These are phyloP conservation scores for Citrus medica DNA, from an alignment of 345 rosid genomes.

Conservation along the genomic window DNA sequence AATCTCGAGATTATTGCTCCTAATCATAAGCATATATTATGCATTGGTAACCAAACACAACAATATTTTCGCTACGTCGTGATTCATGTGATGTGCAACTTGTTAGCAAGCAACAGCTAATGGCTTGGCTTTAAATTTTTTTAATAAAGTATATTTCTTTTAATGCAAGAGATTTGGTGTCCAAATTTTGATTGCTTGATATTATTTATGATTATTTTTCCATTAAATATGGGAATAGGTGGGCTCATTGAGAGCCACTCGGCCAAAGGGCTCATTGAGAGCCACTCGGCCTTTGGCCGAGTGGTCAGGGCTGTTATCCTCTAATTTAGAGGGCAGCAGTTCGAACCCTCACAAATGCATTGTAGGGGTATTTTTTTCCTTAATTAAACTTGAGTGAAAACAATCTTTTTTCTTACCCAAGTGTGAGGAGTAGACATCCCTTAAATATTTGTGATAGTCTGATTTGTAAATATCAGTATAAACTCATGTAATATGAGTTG, in stretches of 20 bases:
- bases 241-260: not conserved
- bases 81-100: conserved; percentile 4
- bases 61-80: not conserved
- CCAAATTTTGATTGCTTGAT: not conserved
- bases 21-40: not conserved
- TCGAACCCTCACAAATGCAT: no score
- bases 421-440: no score
- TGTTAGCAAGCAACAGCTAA: not conserved
- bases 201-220: not conserved
- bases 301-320: no score
- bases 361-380: no score
- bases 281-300: no score
- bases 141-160: not conserved
- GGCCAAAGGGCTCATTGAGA: no score
- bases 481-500: no score
- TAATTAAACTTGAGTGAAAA: no score
- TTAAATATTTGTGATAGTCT: no score
- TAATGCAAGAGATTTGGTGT: not conserved
- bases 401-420: no score
- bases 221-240: not conserved
- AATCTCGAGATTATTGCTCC: not conserved
- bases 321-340: no score
- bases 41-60: not conserved
- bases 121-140: not conserved
- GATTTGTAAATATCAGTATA: no score